A percentile compares a stretch with the other conserved stretches of the same genome.
Evolutionary conservation across 768 basidiomycete species (phyloP).

Genomic region (Russula virescens): DNA sequence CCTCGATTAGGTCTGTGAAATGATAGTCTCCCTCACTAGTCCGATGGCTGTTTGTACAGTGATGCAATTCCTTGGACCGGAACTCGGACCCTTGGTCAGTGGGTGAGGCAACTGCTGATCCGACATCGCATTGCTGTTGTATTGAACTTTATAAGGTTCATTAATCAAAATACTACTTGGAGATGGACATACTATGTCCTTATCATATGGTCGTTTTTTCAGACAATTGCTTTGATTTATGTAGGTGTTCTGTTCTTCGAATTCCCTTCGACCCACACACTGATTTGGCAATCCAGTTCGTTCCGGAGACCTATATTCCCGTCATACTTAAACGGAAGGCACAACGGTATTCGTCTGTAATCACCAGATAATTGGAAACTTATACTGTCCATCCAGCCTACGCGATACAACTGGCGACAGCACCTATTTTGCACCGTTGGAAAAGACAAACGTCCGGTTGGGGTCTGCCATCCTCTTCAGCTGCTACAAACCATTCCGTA

Average conservation of each 20-base stretch:
- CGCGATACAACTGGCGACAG: conserved; percentile 50
- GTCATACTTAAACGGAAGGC: conserved; percentile 59
- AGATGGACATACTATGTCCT: conserved; percentile 74
- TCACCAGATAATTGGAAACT: neutral
- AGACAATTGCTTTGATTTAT: conserved; percentile 46
- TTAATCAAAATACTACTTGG: conserved; percentile 51
- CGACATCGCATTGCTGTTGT: neutral
- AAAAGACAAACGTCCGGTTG: conserved; percentile 44
- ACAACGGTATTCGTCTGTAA: conserved; percentile 32
- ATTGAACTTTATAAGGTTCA: conserved; percentile 3
- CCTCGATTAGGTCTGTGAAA: too few relatives aligned
- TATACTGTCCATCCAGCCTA: conserved; percentile 33
- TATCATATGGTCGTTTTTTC: conserved; percentile 62
- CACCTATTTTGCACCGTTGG: conserved; percentile 54
- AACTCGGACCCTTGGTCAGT: conserved; percentile 50
- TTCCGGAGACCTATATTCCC: conserved; percentile 70
- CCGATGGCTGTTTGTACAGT: conserved; percentile 54
- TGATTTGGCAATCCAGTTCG: conserved; percentile 37
- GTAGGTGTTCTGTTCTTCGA: conserved; percentile 33
- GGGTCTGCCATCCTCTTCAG: conserved; percentile 47
- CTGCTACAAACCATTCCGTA: conserved; percentile 70
- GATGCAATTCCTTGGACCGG: conserved; percentile 51
- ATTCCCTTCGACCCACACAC: neutral
- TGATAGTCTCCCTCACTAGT: conserved; percentile 25
- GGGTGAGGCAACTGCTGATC: conserved; percentile 38